Conservation (phyloP, 192 early-diverging fungal genomes). For the Gorgonomyces haynaldii region DNA sequence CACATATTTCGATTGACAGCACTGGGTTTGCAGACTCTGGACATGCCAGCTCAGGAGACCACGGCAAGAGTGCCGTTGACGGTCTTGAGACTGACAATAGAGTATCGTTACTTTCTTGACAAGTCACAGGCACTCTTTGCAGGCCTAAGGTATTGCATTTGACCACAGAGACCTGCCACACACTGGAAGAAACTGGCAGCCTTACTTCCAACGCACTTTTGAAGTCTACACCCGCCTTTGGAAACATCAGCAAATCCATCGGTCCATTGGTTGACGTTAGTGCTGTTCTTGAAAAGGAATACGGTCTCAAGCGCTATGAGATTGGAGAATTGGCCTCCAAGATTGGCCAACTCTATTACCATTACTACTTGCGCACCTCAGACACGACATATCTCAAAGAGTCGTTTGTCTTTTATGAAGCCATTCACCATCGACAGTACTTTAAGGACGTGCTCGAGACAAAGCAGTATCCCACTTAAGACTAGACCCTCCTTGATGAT, state of each 20-base stretch:
- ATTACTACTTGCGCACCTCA: constrained; percentile 68
- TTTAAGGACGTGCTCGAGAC: constrained; percentile 88
- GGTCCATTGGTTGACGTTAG: constrained; percentile 43
- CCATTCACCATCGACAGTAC: constrained; percentile 86
- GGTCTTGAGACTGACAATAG: too few species aligned
- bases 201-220: constrained; percentile 94
- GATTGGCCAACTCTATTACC: constrained; percentile 68
- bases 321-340: constrained; percentile 98
- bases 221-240: constrained; percentile 96
- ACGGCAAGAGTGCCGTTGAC: too few species aligned
- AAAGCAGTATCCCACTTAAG: constrained; percentile 57
- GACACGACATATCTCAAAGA: constrained; percentile 95
- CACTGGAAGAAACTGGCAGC: constrained; percentile 74
- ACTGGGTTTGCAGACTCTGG: too few species aligned
- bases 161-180: constrained; percentile 67
- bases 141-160: constrained; percentile 58
- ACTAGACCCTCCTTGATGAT: constrained; percentile 79
- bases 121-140: constrained; percentile 95
- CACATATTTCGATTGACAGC: too few species aligned
- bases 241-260: constrained; percentile 89
- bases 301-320: constrained; percentile 93
- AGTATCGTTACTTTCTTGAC: constrained; percentile 91
- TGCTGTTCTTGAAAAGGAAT: constrained; percentile 73
- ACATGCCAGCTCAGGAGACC: too few species aligned
- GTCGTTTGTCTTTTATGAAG: constrained; percentile 91